Base-by-base conservation (phyloP, 1,139 yeast species). In the Geotrichum candidum region DNA sequence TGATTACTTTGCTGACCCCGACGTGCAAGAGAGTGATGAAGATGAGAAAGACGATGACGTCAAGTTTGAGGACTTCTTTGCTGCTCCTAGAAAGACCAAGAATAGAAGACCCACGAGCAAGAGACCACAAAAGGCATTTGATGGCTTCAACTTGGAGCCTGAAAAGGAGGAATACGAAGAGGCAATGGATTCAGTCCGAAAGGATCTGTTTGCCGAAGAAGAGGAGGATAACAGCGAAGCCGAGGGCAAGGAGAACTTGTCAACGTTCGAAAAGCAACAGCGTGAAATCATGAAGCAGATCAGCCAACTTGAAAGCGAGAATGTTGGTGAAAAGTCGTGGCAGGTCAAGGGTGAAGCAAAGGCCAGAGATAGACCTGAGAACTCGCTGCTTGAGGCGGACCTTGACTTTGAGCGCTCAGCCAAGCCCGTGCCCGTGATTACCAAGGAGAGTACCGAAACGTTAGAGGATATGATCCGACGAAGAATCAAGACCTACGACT, bases 311-410 rank as follows among this genome's bases (percentile, higher is more conserved):
- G 99, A 94, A 75, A 84, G 85, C 48, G 98, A 92, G 72, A 86
- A 95, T 35, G 86, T 94, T 33, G 94, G 91, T 1, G 94, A 88
- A 65, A 94, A 94, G 78, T 86, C 86, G 70, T 94, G 99, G 99
- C 86, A 96, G 9, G 82, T 92, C 82, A 88, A 86, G 72, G 99
- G 99, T 74, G 99, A 94, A 76, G 91, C 90, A 1, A 82, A 83
- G 59, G 89, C 92, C 1, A 83, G 81, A 65, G 90, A 87, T 67
- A 83, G 99, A 71, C 96, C 96, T 3, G 78, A 80, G 57, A 97
- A 94, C 75, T 87, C 98, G 1, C 78, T 94, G 50, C 72, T 88
- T 54, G 84, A 83, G 35, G 70, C 75, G 3, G 90, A 85, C 66
- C 71, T 88, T 57, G 90, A 87, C 65, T 86, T 87, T 69, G 95